Conservation (phyloP, 2,329 filamentous ascomycete species). For the Fusarium palustre region DNA sequence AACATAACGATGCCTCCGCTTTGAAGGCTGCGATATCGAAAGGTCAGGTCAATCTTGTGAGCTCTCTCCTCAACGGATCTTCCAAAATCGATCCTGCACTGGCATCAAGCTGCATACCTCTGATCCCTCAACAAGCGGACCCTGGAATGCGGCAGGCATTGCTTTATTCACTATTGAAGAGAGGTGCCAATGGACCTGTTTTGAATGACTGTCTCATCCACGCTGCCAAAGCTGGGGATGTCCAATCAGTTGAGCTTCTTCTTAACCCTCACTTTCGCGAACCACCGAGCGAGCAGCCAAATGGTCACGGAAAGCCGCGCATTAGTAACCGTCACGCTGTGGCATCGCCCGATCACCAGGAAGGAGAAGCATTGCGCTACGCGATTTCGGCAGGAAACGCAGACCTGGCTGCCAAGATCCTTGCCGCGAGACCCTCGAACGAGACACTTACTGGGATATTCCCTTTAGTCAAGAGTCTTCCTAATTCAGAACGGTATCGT, state of each 20-base stretch:
- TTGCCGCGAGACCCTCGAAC: conserved; percentile 59
- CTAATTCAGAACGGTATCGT: conserved; percentile 57
- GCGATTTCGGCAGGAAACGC: conserved; percentile 61
- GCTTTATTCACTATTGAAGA: conserved; percentile 60
- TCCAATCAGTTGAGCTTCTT: conserved; percentile 61
- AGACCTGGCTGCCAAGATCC: conserved; percentile 59
- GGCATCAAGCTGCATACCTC: conserved; percentile 63
- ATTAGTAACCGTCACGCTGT: conserved; percentile 59
- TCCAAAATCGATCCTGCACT: conserved; percentile 57
- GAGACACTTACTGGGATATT: conserved; percentile 63
- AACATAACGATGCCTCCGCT: conserved; percentile 63
- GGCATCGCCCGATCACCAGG: conserved; percentile 65
- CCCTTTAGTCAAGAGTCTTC: conserved; percentile 59
- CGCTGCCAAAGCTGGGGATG: conserved; percentile 61
- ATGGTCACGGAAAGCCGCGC: conserved; percentile 43
- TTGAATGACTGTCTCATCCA: conserved; percentile 64
- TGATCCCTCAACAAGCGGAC: conserved; percentile 61
- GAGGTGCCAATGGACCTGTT: conserved; percentile 61
- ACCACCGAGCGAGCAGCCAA: conserved; percentile 30
- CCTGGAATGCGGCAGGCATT: conserved; percentile 60
- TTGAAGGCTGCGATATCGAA: conserved; percentile 61
- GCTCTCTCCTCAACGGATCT: conserved; percentile 60
- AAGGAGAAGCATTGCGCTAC: conserved; percentile 62
- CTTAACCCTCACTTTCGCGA: conserved; percentile 61
- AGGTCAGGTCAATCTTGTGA: conserved; percentile 60